Conservation (phyloP, 257 asterid species). For the Ilex aquifolium region DNA sequence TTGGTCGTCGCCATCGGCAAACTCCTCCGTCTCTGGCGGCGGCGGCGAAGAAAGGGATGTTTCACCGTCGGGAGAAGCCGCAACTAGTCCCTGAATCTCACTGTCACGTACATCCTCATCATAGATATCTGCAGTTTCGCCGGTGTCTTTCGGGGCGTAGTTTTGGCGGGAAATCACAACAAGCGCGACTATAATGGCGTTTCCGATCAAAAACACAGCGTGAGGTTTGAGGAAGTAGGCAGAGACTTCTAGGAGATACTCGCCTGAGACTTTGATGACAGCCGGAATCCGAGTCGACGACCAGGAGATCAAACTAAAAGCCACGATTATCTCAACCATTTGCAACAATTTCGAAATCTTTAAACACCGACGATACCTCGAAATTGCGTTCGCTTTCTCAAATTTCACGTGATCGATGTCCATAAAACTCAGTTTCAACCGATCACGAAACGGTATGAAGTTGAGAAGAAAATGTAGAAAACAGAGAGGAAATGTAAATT, state of each 20-base stretch:
- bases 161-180: constrained; percentile 41
- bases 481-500: background rate
- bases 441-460: background rate
- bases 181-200: constrained; percentile 42
- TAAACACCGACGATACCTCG: constrained; percentile 42
- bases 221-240: constrained; percentile 52
- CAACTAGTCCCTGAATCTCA: constrained; percentile 20
- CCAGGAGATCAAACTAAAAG: constrained; percentile 58
- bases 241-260: constrained; percentile 12
- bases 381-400: constrained; percentile 39
- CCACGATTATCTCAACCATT: constrained; percentile 33
- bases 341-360: constrained; percentile 35
- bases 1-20: background rate
- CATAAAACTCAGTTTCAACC: constrained; percentile 10
- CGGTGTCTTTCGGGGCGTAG: constrained; percentile 19
- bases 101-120: constrained; percentile 40
- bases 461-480: constrained; percentile 3
- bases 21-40: constrained; percentile 3
- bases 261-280: constrained; percentile 19
- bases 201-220: constrained; percentile 78
- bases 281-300: constrained; percentile 51
- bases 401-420: constrained; percentile 24
- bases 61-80: background rate
- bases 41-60: background rate
- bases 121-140: constrained; percentile 28